Evolutionary conservation across 768 basidiomycete species (phyloP).

Genomic region (Mycena haematopus): DNA sequence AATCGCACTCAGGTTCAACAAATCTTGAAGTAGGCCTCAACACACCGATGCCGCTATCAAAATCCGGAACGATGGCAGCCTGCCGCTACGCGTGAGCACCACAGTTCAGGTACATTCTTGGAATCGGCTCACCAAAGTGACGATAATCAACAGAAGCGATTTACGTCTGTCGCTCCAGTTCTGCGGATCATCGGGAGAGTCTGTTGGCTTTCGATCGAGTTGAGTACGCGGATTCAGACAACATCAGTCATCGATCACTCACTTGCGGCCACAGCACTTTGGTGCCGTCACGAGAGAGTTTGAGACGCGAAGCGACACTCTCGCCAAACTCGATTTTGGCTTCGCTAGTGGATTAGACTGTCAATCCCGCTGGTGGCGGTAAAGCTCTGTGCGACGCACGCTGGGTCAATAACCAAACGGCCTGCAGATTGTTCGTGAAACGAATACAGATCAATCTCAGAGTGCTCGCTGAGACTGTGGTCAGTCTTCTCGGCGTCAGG

Average conservation of each 20-base stretch:
- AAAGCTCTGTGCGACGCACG: slow-evolving; percentile 43
- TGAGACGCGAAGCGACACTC: slow-evolving; percentile 53
- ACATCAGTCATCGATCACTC: not conserved
- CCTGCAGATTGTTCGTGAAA: slow-evolving; percentile 63
- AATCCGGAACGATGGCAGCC: slow-evolving; percentile 67
- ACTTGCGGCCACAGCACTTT: slow-evolving; percentile 66
- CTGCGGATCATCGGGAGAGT: slow-evolving; percentile 42
- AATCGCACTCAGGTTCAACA: not conserved
- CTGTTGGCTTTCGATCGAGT: slow-evolving; percentile 41
- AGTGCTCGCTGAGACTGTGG: slow-evolving; percentile 28
- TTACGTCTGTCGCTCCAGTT: slow-evolving; percentile 58
- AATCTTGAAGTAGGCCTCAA: not conserved
- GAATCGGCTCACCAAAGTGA: slow-evolving; percentile 44
- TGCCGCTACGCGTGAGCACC: not conserved
- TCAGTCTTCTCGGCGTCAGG: slow-evolving; percentile 20
- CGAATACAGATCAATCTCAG: slow-evolving; percentile 38
- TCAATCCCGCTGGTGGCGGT: too few species aligned
- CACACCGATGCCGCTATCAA: slow-evolving; percentile 60
- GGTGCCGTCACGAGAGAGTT: slow-evolving; percentile 56
- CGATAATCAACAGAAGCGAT: slow-evolving; percentile 54
- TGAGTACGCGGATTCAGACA: not conserved
- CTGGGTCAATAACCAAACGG: slow-evolving; percentile 63
- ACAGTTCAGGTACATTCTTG: too few species aligned
- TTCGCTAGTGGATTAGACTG: slow-evolving; percentile 43
- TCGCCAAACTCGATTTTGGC: slow-evolving; percentile 63